A percentile compares a stretch with the other conserved stretches of the same genome.
These are phyloP conservation scores for Naganishia kalamii DNA, from an alignment of 768 basidiomycete genomes.

Conservation along the genomic window DNA sequence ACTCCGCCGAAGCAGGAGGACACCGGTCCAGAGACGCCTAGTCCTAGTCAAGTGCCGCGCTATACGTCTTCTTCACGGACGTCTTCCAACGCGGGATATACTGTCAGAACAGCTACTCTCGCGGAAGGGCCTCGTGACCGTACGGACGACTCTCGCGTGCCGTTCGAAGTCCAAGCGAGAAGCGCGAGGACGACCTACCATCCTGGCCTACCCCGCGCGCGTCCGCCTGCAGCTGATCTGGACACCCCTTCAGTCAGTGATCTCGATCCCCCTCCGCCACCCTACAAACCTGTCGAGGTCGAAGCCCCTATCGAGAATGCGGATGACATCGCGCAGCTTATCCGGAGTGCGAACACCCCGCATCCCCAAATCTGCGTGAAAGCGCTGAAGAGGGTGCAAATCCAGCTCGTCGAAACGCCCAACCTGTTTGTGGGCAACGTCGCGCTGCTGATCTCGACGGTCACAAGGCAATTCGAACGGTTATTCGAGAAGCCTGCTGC, in stretches of 20 bases:
- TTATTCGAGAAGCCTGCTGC: slow-evolving; percentile 78
- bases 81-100: not conserved
- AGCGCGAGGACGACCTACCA: not conserved
- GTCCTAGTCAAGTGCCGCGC: not conserved
- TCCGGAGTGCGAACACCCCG: slow-evolving; percentile 2
- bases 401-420: slow-evolving; percentile 68
- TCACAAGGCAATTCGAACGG: slow-evolving; percentile 84
- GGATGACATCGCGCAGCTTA: not conserved
- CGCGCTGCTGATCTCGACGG: slow-evolving; percentile 76
- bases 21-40: not conserved
- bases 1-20: not conserved
- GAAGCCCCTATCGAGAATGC: not conserved
- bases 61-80: not conserved
- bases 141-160: not conserved
- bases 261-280: not conserved
- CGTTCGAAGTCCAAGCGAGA: not conserved
- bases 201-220: not conserved
- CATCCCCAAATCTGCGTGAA: slow-evolving; percentile 83
- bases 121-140: not conserved
- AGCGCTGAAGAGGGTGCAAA: slow-evolving; percentile 86
- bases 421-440: slow-evolving; percentile 69
- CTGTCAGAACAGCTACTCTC: no score
- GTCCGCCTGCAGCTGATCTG: not conserved
- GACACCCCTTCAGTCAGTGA: not conserved
- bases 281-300: not conserved